These are phyloP conservation scores for Digitaria exilis DNA, from an alignment of 202 grass and related monocot species.

Conservation along the genomic window DNA sequence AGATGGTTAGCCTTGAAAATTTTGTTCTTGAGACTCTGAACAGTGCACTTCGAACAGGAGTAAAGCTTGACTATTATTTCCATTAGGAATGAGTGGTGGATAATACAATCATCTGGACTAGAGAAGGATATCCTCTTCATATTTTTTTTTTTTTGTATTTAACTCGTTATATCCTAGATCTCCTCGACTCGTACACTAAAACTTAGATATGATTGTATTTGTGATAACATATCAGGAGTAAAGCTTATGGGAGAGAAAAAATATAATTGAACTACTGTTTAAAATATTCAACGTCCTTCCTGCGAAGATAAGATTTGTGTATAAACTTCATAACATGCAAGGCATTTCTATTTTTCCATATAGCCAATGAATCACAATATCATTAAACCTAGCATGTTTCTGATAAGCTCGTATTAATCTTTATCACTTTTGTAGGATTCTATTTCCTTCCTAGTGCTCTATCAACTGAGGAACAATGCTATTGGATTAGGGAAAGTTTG, in stretches of 20 bases:
- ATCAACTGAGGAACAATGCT: slow-evolving; percentile 71
- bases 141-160: neutral
- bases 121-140: neutral
- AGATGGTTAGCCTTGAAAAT: neutral
- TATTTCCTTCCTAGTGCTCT: slow-evolving; percentile 85
- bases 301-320: neutral
- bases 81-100: neutral
- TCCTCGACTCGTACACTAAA: neutral
- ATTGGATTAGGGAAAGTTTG: slow-evolving; percentile 86
- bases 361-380: neutral
- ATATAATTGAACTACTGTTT: neutral
- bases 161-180: neutral
- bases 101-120: neutral
- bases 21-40: neutral
- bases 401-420: neutral
- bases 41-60: neutral
- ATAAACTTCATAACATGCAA: neutral
- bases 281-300: neutral
- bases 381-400: neutral
- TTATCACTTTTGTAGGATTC: slow-evolving; percentile 57
- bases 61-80: neutral
- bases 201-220: neutral
- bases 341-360: neutral
- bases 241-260: too few relatives aligned
- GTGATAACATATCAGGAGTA: neutral